Conservation (phyloP, 345 rosid genomes). For the Lumnitzera littorea region DNA sequence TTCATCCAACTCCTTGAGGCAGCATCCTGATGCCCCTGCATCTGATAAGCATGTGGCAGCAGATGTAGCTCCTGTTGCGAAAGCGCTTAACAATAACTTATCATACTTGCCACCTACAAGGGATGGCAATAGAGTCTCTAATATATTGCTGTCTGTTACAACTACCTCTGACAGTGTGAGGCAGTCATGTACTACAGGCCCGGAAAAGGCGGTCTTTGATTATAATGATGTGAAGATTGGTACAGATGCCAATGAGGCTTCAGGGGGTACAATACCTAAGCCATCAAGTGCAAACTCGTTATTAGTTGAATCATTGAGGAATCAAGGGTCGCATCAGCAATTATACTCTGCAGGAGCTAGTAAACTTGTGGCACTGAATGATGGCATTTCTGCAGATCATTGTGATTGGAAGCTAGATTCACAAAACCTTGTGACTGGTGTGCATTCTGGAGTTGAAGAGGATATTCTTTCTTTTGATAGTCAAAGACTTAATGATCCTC, state of each 20-base stretch:
- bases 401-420: slow-evolving; percentile 8
- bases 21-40: slow-evolving; percentile 17
- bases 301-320: not conserved
- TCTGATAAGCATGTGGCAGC: slow-evolving; percentile 24
- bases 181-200: slow-evolving; percentile 3
- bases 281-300: slow-evolving; percentile 7
- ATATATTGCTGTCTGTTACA: slow-evolving; percentile 14
- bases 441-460: slow-evolving; percentile 25
- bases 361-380: slow-evolving; percentile 5
- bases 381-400: slow-evolving; percentile 6
- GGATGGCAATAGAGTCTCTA: slow-evolving; percentile 10
- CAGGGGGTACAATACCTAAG: slow-evolving; percentile 3
- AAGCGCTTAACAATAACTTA: slow-evolving; percentile 15
- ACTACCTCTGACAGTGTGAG: slow-evolving; percentile 12
- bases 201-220: too few species aligned
- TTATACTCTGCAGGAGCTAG: slow-evolving; percentile 1
- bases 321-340: slow-evolving; percentile 11
- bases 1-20: slow-evolving; percentile 24
- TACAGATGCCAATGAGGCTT: slow-evolving; percentile 5
- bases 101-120: slow-evolving; percentile 23
- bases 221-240: too few species aligned
- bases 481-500: slow-evolving; percentile 37
- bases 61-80: slow-evolving; percentile 17
- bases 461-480: slow-evolving; percentile 28
- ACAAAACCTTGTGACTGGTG: not conserved